A percentile compares a stretch with the other conserved stretches of the same genome.
Conservation (phyloP, 768 basidiomycete species). For the Tremella yokohamensis region DNA sequence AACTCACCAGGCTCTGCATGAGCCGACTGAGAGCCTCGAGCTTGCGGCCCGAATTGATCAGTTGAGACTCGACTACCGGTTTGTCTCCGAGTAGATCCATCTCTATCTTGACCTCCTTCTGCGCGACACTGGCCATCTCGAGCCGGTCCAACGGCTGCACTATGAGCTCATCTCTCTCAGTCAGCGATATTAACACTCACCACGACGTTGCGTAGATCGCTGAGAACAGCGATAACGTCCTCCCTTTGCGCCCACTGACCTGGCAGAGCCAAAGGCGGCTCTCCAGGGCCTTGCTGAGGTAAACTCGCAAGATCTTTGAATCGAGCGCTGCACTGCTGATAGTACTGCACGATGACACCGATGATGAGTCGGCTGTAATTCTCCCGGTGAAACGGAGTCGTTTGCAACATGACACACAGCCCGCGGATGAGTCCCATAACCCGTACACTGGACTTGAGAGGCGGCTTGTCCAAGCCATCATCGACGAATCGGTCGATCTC, state of each 20-base stretch:
- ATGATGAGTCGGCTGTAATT: conserved; percentile 91
- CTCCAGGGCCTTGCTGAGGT: conserved; percentile 13
- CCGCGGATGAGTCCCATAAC: conserved; percentile 87
- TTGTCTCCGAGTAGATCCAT: conserved; percentile 62
- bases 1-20: conserved; percentile 78
- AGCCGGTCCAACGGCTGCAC: conserved; percentile 26
- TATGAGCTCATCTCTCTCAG: not conserved
- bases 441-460: conserved; percentile 74
- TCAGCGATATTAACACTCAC: conserved; percentile 52
- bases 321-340: conserved; percentile 84
- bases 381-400: conserved; percentile 90
- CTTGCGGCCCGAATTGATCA: conserved; percentile 69
- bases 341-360: conserved; percentile 90
- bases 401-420: conserved; percentile 81
- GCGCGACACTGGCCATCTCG: conserved; percentile 57
- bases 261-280: conserved; percentile 58
- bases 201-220: conserved; percentile 60
- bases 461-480: conserved; percentile 66
- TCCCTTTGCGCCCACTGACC: conserved; percentile 73
- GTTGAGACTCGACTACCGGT: conserved; percentile 60
- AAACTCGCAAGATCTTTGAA: conserved; percentile 65
- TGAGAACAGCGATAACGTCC: conserved; percentile 70
- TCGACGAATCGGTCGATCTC: conserved; percentile 69
- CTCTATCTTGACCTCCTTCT: conserved; percentile 77
- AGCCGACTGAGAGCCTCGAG: conserved; percentile 71